These are phyloP conservation scores for Camellia granthamiana DNA, from an alignment of 148 eudicot genomes.

Conservation along the genomic window DNA sequence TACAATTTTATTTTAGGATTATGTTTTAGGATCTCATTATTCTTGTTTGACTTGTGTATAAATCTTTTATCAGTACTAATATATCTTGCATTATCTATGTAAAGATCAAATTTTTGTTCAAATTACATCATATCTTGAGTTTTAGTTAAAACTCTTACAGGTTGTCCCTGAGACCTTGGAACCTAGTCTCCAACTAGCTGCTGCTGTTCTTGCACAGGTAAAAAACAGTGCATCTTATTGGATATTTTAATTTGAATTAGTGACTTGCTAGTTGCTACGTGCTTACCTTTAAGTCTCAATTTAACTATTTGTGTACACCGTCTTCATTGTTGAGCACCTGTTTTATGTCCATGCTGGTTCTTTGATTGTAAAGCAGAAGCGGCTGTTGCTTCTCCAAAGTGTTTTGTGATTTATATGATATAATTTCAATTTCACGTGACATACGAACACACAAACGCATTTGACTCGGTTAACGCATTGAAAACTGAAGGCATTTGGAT, in stretches of 20 bases:
- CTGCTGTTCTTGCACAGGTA: conserved; percentile 96
- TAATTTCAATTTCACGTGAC: too few relatives aligned
- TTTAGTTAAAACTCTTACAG: conserved; percentile 31
- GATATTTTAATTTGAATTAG: too few relatives aligned
- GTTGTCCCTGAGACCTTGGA: conserved; percentile 94
- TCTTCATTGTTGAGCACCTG: too few relatives aligned
- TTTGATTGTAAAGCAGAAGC: too few relatives aligned
- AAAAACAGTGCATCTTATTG: background rate
- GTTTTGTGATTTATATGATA: too few relatives aligned
- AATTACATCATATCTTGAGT: conserved; percentile 10
- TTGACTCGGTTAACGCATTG: background rate
- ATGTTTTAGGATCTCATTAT: background rate
- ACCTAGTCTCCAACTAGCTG: conserved; percentile 91
- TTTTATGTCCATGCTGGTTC: too few relatives aligned
- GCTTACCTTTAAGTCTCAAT: too few relatives aligned
- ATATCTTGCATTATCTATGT: background rate
- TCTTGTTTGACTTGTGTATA: background rate
- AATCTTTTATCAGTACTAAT: background rate
- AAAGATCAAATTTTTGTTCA: background rate
- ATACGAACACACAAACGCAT: too few relatives aligned
- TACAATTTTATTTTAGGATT: background rate
- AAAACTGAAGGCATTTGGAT: background rate
- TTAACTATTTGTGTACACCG: too few relatives aligned
- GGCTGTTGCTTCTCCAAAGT: too few relatives aligned
- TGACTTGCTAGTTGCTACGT: too few relatives aligned